These are phyloP conservation scores for Silene latifolia DNA, from an alignment of 148 eudicot genomes.

Conservation along the genomic window DNA sequence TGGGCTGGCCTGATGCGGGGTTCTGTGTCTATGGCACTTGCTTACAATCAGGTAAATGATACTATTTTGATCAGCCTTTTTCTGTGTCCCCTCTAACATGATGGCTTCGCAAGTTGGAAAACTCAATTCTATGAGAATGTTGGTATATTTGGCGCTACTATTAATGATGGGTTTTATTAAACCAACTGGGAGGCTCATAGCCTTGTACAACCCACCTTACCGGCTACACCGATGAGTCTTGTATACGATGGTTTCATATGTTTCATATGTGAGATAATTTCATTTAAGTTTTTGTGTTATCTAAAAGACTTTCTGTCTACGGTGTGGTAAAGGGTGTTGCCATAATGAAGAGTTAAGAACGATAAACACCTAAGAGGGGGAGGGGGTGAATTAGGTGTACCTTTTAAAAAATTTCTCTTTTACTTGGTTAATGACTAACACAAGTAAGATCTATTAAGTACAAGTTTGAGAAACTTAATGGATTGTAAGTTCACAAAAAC, in stretches of 20 bases:
- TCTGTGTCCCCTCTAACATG: not conserved
- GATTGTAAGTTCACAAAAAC: too few relatives aligned
- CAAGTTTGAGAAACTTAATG: too few relatives aligned
- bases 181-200: not conserved
- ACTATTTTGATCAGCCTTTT: not conserved
- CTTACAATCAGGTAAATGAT: slow-evolving; percentile 50
- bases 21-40: slow-evolving; percentile 68
- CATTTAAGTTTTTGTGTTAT: not conserved
- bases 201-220: not conserved
- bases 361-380: too few relatives aligned
- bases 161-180: too few relatives aligned
- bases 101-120: not conserved
- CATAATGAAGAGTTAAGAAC: too few relatives aligned
- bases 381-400: too few relatives aligned
- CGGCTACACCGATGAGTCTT: not conserved
- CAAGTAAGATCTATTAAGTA: too few relatives aligned
- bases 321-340: not conserved
- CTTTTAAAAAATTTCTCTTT: too few relatives aligned
- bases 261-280: not conserved
- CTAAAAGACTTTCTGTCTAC: not conserved
- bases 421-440: too few relatives aligned
- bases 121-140: not conserved
- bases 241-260: not conserved
- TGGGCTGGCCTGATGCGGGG: slow-evolving; percentile 74
- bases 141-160: not conserved